A percentile compares a stretch with the other conserved stretches of the same genome.
phyloP scores from a whole-genome alignment of 2,329 filamentous ascomycete species.

The Botrytis hyacinthi region DNA sequence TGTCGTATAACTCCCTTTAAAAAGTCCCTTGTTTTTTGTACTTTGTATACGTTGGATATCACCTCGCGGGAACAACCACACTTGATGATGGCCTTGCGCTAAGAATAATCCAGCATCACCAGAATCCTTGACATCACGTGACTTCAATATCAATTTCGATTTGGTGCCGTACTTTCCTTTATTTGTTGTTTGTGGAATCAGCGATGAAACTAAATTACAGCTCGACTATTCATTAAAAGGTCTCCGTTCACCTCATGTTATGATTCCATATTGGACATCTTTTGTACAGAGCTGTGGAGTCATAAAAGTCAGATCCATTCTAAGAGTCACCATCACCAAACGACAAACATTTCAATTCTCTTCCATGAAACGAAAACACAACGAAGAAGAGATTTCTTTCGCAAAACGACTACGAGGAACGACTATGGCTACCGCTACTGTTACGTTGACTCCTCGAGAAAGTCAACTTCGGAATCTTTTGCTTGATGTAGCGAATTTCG shows the following conservation, averaged over 20 bases:
- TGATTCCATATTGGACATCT: background rate
- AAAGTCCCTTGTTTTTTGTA: background rate
- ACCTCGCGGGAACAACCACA: background rate
- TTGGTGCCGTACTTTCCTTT: background rate
- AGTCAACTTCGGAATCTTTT: constrained; percentile 70
- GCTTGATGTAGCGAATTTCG: constrained; percentile 74
- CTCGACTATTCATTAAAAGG: background rate
- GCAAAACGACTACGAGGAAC: constrained; percentile 26
- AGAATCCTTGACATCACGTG: background rate
- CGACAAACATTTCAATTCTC: constrained; percentile 26
- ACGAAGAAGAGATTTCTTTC: constrained; percentile 32
- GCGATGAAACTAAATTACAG: background rate
- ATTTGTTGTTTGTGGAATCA: background rate
- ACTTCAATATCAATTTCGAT: background rate
- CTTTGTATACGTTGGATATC: background rate
- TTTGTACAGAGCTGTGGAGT: constrained; percentile 1
- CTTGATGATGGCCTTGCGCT: constrained; percentile 12
- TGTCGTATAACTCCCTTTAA: background rate
- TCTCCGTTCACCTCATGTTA: background rate
- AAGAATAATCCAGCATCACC: constrained; percentile 14
- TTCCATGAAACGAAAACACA: constrained; percentile 38
- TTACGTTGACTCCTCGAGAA: constrained; percentile 68
- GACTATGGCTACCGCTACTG: constrained; percentile 34
- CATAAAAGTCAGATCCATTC: constrained; percentile 1
- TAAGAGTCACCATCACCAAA: constrained; percentile 23